A percentile compares a stretch with the other conserved stretches of the same genome.
Conservation (phyloP, 495 filamentous ascomycete genomes). For the Pyronema omphalodes region DNA sequence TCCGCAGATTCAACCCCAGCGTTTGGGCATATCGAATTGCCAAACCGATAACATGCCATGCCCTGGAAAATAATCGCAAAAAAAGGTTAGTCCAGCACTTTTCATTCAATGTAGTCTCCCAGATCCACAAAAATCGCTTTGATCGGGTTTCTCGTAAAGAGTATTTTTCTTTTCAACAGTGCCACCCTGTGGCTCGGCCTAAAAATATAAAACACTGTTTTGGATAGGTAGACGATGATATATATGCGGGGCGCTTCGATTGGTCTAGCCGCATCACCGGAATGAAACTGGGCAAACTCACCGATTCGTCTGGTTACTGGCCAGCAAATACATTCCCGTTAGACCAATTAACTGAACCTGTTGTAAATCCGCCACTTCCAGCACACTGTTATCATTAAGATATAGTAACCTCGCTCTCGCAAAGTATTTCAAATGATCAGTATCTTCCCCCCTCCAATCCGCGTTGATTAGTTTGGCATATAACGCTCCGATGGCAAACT, state of each 20-base stretch:
- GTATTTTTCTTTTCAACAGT: background rate
- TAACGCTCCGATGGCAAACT: slow-evolving; percentile 42
- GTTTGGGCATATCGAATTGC: slow-evolving; percentile 38
- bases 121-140: background rate
- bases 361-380: slow-evolving; percentile 37
- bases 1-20: slow-evolving; percentile 43
- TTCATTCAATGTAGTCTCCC: background rate
- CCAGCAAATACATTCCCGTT: slow-evolving; percentile 39
- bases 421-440: slow-evolving; percentile 39
- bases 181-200: background rate
- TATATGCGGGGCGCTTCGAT: background rate
- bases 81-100: background rate
- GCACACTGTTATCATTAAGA: slow-evolving; percentile 34
- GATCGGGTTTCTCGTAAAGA: background rate
- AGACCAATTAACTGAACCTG: slow-evolving; percentile 42
- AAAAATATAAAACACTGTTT: background rate
- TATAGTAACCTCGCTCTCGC: slow-evolving; percentile 35
- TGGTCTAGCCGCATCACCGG: background rate
- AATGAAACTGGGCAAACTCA: slow-evolving; percentile 21
- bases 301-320: slow-evolving; percentile 42
- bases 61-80: slow-evolving; percentile 25
- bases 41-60: slow-evolving; percentile 42
- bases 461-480: slow-evolving; percentile 32
- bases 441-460: slow-evolving; percentile 29
- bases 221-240: background rate